Evolutionary conservation across 2,329 filamentous ascomycete genomes (phyloP).

Genomic region (Pseudohalonectria lignicola): DNA sequence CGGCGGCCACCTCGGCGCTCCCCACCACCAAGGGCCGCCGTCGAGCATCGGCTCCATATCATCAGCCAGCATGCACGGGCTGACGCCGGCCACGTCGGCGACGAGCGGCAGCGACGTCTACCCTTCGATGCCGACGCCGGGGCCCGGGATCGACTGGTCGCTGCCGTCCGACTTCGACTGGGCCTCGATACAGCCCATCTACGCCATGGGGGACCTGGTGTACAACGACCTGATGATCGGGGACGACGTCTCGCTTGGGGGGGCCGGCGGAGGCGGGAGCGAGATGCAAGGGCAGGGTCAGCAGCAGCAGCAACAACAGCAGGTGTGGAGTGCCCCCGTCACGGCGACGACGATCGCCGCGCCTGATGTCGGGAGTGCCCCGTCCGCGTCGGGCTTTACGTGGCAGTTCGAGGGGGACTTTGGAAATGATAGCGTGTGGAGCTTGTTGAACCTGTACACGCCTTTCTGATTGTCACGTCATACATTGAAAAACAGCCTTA

Average conservation of each 20-base stretch:
- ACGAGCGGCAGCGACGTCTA: conserved; percentile 6
- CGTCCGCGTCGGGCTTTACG: no score
- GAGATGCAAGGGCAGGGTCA: no score
- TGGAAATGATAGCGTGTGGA: conserved; percentile 44
- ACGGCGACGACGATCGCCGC: neutral
- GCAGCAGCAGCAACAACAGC: neutral
- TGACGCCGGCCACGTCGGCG: conserved; percentile 4
- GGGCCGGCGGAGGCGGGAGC: no score
- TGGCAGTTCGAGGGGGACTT: conserved; percentile 47
- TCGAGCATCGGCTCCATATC: no score
- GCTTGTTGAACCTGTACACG: conserved; percentile 38
- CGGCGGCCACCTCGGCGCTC: no score
- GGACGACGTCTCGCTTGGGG: conserved; percentile 8
- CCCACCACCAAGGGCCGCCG: no score
- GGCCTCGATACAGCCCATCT: conserved; percentile 40
- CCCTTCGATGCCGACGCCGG: neutral
- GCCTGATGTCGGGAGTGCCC: conserved; percentile 3
- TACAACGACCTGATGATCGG: conserved; percentile 41
- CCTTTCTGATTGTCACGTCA: conserved; percentile 6
- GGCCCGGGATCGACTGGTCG: conserved; percentile 22
- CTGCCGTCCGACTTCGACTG: conserved; percentile 36
- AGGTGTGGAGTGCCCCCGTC: neutral
- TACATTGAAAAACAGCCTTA: neutral
- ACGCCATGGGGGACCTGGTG: conserved; percentile 44
- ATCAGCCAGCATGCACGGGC: neutral